Percentiles rank a stretch among this genome's conserved stretches.
Conservation (phyloP, 108 stramenopile species). For the Epithemia pelagica region DNA sequence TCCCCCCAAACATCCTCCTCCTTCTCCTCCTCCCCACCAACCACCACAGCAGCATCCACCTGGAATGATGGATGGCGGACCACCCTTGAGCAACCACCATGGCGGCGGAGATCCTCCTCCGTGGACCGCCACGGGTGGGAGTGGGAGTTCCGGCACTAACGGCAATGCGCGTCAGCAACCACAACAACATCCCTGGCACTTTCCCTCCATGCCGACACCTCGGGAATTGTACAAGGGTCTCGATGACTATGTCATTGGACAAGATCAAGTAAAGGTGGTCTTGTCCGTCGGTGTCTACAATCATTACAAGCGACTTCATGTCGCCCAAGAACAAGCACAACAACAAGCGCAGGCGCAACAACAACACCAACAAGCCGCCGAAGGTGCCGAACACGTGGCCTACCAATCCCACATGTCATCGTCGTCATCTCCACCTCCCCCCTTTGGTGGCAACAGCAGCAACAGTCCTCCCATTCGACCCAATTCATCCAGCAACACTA, state of each 20-base stretch:
- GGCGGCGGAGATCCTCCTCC: neutral
- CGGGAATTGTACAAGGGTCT: constrained; percentile 77
- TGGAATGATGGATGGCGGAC: neutral
- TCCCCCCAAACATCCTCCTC: neutral
- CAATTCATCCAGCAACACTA: neutral
- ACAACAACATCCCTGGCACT: neutral
- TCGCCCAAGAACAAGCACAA: constrained; percentile 58
- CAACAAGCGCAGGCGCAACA: constrained; percentile 12
- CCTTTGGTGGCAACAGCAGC: neutral
- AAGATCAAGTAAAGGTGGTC: constrained; percentile 90
- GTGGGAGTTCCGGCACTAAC: neutral
- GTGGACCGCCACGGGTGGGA: neutral
- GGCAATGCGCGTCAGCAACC: constrained; percentile 16
- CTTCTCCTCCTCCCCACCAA: neutral
- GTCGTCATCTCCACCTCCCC: neutral
- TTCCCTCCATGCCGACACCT: constrained; percentile 53
- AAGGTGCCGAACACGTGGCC: neutral
- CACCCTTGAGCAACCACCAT: neutral
- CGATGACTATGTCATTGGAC: constrained; percentile 94
- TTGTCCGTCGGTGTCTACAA: constrained; percentile 94
- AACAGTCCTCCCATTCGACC: too few relatives aligned
- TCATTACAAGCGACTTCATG: constrained; percentile 89
- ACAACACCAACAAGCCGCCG: constrained; percentile 5
- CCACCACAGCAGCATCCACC: neutral
- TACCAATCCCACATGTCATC: neutral